Percentiles rank a stretch among this genome's conserved stretches.
Evolutionary conservation across 768 basidiomycete species (phyloP).

Genomic region (Lactifluus volemus): DNA sequence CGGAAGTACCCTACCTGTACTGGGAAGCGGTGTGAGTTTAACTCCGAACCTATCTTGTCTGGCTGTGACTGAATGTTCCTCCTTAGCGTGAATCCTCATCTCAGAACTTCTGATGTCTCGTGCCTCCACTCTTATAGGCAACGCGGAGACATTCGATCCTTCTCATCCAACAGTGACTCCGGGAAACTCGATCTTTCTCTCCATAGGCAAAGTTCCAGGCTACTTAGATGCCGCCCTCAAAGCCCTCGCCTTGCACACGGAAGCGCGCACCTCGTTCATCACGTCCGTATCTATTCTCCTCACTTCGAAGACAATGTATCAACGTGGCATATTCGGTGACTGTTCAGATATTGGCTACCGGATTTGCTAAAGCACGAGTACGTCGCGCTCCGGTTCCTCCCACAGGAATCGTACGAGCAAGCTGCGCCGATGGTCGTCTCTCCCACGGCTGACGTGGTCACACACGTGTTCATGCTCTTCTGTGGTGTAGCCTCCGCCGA

Average conservation of each 20-base stretch:
- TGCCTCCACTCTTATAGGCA: neutral
- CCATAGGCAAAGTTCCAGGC: conserved; percentile 22
- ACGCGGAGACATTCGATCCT: conserved; percentile 6
- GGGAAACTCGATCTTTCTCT: too few relatives aligned
- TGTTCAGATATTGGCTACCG: conserved; percentile 35
- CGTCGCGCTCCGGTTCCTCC: conserved; percentile 38
- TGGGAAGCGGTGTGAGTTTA: neutral
- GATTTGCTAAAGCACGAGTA: conserved; percentile 31
- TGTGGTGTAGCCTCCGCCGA: conserved; percentile 27
- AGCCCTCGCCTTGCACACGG: conserved; percentile 32
- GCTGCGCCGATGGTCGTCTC: conserved; percentile 32
- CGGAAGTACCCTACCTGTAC: neutral
- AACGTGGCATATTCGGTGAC: neutral
- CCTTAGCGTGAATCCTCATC: neutral
- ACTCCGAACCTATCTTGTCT: neutral
- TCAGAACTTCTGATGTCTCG: neutral
- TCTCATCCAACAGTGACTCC: too few relatives aligned
- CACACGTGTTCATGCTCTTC: conserved; percentile 42
- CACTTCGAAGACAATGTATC: conserved; percentile 21
- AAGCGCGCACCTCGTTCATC: conserved; percentile 40
- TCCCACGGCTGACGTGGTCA: conserved; percentile 36
- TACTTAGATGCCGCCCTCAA: conserved; percentile 31
- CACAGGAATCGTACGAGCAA: conserved; percentile 34
- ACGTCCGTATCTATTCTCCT: conserved; percentile 35
- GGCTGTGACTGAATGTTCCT: neutral